A percentile compares a stretch with the other conserved stretches of the same genome.
Evolutionary conservation across 2,329 filamentous ascomycete species (phyloP).

Genomic region (Botryosphaeria agaves): DNA sequence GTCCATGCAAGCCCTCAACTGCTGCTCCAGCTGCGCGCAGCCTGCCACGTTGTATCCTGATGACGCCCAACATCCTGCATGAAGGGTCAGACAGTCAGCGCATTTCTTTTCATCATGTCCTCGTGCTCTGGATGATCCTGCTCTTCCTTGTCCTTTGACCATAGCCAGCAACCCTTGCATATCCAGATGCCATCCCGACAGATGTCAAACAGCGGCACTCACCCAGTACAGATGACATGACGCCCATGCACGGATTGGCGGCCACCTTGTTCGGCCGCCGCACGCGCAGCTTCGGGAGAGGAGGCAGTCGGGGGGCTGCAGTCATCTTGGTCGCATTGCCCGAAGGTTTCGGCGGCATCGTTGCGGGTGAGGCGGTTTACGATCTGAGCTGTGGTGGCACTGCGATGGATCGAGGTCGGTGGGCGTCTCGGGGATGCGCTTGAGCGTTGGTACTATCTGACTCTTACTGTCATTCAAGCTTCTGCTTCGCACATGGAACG

Average conservation of each 20-base stretch:
- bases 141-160: no score
- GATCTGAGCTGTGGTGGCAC: not conserved
- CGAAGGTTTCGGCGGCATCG: constrained; percentile 11
- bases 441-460: not conserved
- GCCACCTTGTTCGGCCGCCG: constrained; percentile 44
- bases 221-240: constrained; percentile 53
- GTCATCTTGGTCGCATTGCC: constrained; percentile 6
- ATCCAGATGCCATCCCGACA: no score
- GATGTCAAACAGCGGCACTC: no score
- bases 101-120: no score
- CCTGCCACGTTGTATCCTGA: constrained; percentile 49
- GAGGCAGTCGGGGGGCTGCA: constrained; percentile 34
- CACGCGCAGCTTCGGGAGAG: constrained; percentile 45
- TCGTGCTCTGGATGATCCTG: no score
- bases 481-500: not conserved
- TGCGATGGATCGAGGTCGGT: not conserved
- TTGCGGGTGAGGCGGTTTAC: not conserved
- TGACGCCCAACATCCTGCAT: constrained; percentile 66
- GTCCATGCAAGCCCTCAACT: constrained; percentile 61
- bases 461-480: not conserved
- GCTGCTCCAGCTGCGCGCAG: constrained; percentile 41
- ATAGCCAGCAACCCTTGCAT: no score
- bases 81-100: no score
- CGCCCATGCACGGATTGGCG: constrained; percentile 44
- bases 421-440: not conserved